Conservation (phyloP, 768 basidiomycete species). For the Leucosporidium yakuticum region DNA sequence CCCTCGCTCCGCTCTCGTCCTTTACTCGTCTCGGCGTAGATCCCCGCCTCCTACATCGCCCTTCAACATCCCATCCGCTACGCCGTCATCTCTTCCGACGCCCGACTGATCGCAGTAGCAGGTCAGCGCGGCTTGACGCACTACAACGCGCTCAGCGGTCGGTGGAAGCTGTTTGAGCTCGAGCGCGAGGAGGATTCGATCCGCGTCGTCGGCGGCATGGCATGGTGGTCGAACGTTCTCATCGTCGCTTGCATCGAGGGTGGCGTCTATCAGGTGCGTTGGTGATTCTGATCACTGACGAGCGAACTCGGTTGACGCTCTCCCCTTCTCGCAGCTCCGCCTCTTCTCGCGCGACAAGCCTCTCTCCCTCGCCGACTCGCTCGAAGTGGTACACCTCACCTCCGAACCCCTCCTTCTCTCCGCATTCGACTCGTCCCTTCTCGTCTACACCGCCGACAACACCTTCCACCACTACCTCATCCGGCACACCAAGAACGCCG, state of each 20-base stretch:
- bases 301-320: background rate
- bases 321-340: constrained; percentile 57
- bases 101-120: constrained; percentile 83
- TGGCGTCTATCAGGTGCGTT: constrained; percentile 68
- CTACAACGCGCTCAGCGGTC: constrained; percentile 85
- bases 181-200: constrained; percentile 81
- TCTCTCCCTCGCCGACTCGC: constrained; percentile 69
- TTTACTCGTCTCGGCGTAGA: constrained; percentile 49
- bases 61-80: constrained; percentile 92
- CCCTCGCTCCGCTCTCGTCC: background rate
- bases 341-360: constrained; percentile 90
- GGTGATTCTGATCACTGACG: constrained; percentile 30
- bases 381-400: constrained; percentile 69
- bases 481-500: constrained; percentile 59
- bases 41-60: constrained; percentile 80
- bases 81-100: constrained; percentile 82
- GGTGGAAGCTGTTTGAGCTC: constrained; percentile 86
- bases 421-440: constrained; percentile 84
- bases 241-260: constrained; percentile 76
- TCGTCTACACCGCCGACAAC: constrained; percentile 92
- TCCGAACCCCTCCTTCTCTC: constrained; percentile 80
- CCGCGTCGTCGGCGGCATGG: constrained; percentile 75
- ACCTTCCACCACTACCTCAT: constrained; percentile 88
- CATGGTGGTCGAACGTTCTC: constrained; percentile 96
- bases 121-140: constrained; percentile 85